These are phyloP conservation scores for Stachybotrys elegans DNA, from an alignment of 2,329 filamentous ascomycete species.

Conservation along the genomic window DNA sequence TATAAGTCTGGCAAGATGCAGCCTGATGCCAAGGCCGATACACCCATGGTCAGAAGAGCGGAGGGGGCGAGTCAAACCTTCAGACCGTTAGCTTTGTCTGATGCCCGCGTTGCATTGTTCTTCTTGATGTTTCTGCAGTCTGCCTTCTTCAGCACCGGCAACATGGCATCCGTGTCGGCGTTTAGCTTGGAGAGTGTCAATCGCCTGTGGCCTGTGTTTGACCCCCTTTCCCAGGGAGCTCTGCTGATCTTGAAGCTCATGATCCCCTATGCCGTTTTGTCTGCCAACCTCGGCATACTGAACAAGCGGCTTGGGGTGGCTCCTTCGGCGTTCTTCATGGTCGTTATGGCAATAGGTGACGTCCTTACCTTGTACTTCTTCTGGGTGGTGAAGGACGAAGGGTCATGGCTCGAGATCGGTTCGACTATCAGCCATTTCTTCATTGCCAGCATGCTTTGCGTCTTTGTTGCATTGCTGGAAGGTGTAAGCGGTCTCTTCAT, in stretches of 20 bases:
- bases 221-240: slow-evolving; percentile 85
- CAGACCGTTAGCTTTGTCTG: slow-evolving; percentile 72
- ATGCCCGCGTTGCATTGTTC: slow-evolving; percentile 84
- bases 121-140: slow-evolving; percentile 94
- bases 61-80: slow-evolving; percentile 18
- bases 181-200: slow-evolving; percentile 90
- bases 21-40: slow-evolving; percentile 11
- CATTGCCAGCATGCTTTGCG: slow-evolving; percentile 82
- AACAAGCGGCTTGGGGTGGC: slow-evolving; percentile 80
- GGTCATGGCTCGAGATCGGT: slow-evolving; percentile 95
- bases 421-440: slow-evolving; percentile 94
- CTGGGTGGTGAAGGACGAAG: slow-evolving; percentile 94
- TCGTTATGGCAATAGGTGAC: slow-evolving; percentile 87
- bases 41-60: background rate
- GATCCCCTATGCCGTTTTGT: slow-evolving; percentile 88
- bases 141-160: slow-evolving; percentile 95
- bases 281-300: slow-evolving; percentile 87
- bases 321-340: slow-evolving; percentile 86
- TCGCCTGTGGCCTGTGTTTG: slow-evolving; percentile 85
- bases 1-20: slow-evolving; percentile 20
- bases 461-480: slow-evolving; percentile 87
- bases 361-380: slow-evolving; percentile 94
- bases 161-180: slow-evolving; percentile 87
- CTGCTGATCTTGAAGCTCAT: slow-evolving; percentile 85
- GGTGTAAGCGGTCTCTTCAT: slow-evolving; percentile 80